A percentile compares a stretch with the other conserved stretches of the same genome.
Evolutionary conservation across 805 yeast species (phyloP).

Genomic region (Saccharomycopsis fermentans): DNA sequence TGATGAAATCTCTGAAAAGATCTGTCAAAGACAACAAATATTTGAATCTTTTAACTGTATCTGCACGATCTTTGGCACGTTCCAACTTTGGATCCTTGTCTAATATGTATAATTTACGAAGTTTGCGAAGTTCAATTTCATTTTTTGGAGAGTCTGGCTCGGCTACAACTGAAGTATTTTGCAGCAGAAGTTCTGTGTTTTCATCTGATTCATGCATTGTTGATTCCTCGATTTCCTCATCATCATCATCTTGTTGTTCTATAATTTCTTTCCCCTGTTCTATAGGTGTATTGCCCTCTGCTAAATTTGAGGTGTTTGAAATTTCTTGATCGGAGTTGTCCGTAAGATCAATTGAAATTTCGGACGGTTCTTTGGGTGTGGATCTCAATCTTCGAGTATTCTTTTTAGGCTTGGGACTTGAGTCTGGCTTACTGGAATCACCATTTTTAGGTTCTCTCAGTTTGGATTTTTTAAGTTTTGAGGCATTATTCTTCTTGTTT

Average conservation of each 20-base stretch:
- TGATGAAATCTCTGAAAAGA: slow-evolving; percentile 79
- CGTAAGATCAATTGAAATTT: neutral
- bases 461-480: neutral
- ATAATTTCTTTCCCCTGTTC: too few species aligned
- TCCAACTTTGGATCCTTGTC: slow-evolving; percentile 18
- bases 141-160: neutral
- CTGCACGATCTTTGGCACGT: slow-evolving; percentile 37
- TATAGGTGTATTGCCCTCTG: neutral
- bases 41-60: slow-evolving; percentile 68
- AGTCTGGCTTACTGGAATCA: too few species aligned
- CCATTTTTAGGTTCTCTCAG: neutral
- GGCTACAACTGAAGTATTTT: neutral
- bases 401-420: too few species aligned
- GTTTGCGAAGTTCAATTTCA: neutral
- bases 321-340: too few species aligned
- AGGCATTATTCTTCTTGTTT: neutral
- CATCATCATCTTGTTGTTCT: neutral
- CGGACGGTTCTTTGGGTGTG: neutral
- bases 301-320: too few species aligned
- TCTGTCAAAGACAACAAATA: slow-evolving; percentile 77
- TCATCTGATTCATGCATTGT: neutral
- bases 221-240: neutral
- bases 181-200: neutral
- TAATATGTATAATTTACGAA: slow-evolving; percentile 7
- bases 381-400: neutral